Evolutionary conservation across 164 flowering plant species (phyloP).

Genomic region (Tinospora cordifolia): DNA sequence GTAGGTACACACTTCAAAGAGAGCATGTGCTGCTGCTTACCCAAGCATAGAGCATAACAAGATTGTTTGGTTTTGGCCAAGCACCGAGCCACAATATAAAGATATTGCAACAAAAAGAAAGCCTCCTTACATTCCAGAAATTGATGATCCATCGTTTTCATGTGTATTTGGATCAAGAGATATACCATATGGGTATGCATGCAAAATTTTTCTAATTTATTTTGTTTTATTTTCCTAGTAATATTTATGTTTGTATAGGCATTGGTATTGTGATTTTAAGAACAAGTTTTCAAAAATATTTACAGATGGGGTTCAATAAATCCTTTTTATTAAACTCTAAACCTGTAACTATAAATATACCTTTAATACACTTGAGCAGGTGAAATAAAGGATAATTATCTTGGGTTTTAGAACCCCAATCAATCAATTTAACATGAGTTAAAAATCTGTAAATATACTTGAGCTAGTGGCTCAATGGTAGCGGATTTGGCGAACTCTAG

Average conservation of each 20-base stretch:
- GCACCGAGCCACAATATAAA: conserved; percentile 49
- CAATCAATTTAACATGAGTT: no score
- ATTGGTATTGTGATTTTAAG: background rate
- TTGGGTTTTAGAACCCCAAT: no score
- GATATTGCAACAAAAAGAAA: conserved; percentile 44
- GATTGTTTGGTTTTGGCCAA: conserved; percentile 97
- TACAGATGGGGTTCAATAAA: no score
- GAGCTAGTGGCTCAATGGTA: no score
- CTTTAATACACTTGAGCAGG: no score
- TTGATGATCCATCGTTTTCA: conserved; percentile 82
- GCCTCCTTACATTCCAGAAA: conserved; percentile 72
- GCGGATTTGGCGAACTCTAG: no score
- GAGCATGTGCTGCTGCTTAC: conserved; percentile 78
- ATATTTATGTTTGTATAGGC: background rate
- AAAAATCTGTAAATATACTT: no score
- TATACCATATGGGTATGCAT: conserved; percentile 67
- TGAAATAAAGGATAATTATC: no score
- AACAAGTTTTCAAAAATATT: background rate
- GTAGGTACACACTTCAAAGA: conserved; percentile 68
- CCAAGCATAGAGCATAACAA: conserved; percentile 71
- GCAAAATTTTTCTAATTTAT: background rate
- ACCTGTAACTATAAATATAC: no score
- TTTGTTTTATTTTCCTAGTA: background rate
- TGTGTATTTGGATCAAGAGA: conserved; percentile 56
- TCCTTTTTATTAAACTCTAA: no score